Percentiles rank a stretch among this genome's conserved stretches.
These are phyloP conservation scores for Gastrolobium bilobum DNA, from an alignment of 306 rosid genomes.

Conservation along the genomic window DNA sequence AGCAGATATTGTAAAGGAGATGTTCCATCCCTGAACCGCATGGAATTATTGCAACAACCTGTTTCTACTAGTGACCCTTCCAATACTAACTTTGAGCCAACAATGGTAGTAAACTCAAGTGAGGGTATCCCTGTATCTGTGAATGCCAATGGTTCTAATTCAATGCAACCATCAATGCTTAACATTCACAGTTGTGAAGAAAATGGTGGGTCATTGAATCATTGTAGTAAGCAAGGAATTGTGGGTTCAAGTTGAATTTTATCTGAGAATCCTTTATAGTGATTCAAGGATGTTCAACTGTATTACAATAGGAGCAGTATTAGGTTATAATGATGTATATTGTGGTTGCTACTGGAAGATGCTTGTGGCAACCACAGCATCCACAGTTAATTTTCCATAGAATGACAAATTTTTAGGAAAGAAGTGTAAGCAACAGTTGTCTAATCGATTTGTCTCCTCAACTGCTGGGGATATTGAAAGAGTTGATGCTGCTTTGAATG, in stretches of 20 bases:
- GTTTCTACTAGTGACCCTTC: conserved; percentile 51
- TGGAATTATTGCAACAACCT: conserved; percentile 62
- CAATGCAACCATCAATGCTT: conserved; percentile 47
- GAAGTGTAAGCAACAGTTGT: conserved; percentile 46
- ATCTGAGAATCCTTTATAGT: conserved; percentile 39
- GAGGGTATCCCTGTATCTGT: conserved; percentile 63
- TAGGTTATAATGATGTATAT: conserved; percentile 47
- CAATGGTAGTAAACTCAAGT: conserved; percentile 40
- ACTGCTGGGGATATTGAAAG: conserved; percentile 46
- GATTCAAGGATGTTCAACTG: conserved; percentile 50
- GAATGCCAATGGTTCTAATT: conserved; percentile 70
- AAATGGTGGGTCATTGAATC: conserved; percentile 68
- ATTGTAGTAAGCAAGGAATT: conserved; percentile 51
- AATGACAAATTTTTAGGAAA: conserved; percentile 57
- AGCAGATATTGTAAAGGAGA: conserved; percentile 90
- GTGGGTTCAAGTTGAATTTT: conserved; percentile 52
- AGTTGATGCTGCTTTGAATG: conserved; percentile 44
- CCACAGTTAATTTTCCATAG: conserved; percentile 40
- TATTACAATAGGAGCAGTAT: conserved; percentile 49
- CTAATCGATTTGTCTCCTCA: conserved; percentile 36
- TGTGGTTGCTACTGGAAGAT: conserved; percentile 54
- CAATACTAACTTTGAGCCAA: conserved; percentile 47
- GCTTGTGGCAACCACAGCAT: conserved; percentile 41
- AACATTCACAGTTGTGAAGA: conserved; percentile 57
- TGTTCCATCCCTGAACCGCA: conserved; percentile 76